Evolutionary conservation across 2,329 filamentous ascomycete species (phyloP).

Genomic region (Ceratocystis eucalypticola): DNA sequence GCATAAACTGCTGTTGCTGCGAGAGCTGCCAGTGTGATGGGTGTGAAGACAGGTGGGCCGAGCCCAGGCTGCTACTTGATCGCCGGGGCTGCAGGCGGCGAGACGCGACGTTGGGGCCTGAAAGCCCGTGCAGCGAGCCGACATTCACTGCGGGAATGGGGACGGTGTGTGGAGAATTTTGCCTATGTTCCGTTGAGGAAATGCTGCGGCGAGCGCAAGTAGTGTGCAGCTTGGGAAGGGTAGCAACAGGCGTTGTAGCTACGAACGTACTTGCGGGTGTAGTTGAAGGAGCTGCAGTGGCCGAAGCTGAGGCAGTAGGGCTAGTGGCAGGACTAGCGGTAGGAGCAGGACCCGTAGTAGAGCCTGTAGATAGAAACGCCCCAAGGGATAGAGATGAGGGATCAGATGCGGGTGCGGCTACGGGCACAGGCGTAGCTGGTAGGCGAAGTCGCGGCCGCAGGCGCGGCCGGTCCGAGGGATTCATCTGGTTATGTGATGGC

Average conservation of each 20-base stretch:
- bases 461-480: not conserved
- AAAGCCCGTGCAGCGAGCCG: too few species aligned
- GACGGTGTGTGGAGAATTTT: not conserved
- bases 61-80: not conserved
- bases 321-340: not conserved
- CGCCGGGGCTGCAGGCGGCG: not conserved
- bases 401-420: too few species aligned
- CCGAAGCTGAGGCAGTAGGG: not conserved
- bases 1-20: too few species aligned
- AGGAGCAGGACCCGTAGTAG: not conserved
- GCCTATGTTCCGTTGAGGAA: not conserved
- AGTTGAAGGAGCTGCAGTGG: not conserved
- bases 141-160: not conserved
- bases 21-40: not conserved
- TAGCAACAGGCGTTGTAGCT: too few species aligned
- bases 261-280: too few species aligned
- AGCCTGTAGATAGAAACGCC: too few species aligned
- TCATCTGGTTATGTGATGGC: constrained; percentile 4
- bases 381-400: too few species aligned
- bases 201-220: not conserved
- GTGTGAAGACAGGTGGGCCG: not conserved
- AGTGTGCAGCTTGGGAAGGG: not conserved
- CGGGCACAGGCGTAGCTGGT: not conserved
- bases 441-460: not conserved
- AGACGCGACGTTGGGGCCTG: not conserved